Evolutionary conservation across 805 yeast genomes (phyloP), one percentile per base, ranked within the genome.

Genomic region (Candida caryicola): DNA sequence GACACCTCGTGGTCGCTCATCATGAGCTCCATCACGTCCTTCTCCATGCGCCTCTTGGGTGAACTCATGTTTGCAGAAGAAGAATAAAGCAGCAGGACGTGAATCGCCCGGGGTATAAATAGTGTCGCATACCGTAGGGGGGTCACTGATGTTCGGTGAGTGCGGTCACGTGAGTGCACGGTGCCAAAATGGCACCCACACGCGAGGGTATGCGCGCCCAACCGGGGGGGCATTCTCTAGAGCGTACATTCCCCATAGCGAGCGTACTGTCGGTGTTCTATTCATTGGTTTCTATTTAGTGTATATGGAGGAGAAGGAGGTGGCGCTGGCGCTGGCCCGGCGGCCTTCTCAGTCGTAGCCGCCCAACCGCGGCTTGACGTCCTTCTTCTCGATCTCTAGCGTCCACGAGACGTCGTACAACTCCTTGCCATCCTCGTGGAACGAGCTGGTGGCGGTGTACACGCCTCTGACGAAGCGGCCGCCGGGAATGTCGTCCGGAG

Each of bases 1-100:
- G 80, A 76, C 14, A 91, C 98, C 41, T 89, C 91, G 58, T 82
- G 91, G 62, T 87, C 90, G 64, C 95, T 85, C 95, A 88, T 89
- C 64, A 91, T 85, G 76, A 91, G 72, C 61, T 90, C 93, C 96
- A 87, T 89, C 33, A 91, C 97, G 61, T 91, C 99, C 19, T 93
- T 86, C 57, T 90, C 96, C 48, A 93, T 90, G 34, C 95, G 74
- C 57, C 88, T 73, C 52, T 79, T 82, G 23, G 85, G 83, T 5
- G 85, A 77, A 26, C 40, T 40, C 44, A 40, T 40, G 17, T 6
- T 35, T 30, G 16, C n/a, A n/a, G n/a, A 17, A 8, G 10, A 8
- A 23, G 10, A 12, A 23, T 23, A 23, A 16, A n/a, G n/a, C n/a
- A n/a, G n/a, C n/a, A n/a, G n/a, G n/a, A n/a, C 26, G 8, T 12